Evolutionary conservation across 805 yeast genomes (phyloP).

Genomic region (Suhomyces prunicola): DNA sequence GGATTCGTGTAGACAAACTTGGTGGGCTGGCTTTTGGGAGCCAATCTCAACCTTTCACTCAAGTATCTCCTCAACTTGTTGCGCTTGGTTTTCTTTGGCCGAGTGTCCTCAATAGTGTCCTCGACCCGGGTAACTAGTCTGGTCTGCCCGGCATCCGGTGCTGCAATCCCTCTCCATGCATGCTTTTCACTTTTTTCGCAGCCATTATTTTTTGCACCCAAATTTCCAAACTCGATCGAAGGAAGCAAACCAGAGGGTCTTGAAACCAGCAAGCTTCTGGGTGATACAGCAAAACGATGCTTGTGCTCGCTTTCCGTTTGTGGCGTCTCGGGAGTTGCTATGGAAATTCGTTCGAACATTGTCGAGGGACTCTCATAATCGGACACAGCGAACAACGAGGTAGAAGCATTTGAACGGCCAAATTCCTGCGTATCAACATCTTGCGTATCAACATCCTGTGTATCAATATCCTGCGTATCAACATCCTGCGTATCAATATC

Average conservation of each 20-base stretch:
- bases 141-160: not conserved
- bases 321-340: not conserved
- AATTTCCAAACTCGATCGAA: not conserved
- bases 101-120: not conserved
- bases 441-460: too few species aligned
- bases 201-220: not conserved
- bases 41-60: not conserved
- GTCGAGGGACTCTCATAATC: not conserved
- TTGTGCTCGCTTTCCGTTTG: not conserved
- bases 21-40: not conserved
- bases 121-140: not conserved
- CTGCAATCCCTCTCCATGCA: not conserved
- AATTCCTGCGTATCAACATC: too few species aligned
- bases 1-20: not conserved
- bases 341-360: not conserved
- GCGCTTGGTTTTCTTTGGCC: not conserved
- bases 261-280: not conserved
- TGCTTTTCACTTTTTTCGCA: not conserved
- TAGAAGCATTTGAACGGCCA: too few species aligned
- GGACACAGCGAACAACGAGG: not conserved
- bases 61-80: not conserved
- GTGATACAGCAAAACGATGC: not conserved
- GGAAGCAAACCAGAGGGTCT: not conserved
- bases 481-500: too few species aligned
- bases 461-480: too few species aligned